Base-by-base conservation (phyloP, 2,329 filamentous ascomycete genomes). In the Neofusicoccum cordaticola region DNA sequence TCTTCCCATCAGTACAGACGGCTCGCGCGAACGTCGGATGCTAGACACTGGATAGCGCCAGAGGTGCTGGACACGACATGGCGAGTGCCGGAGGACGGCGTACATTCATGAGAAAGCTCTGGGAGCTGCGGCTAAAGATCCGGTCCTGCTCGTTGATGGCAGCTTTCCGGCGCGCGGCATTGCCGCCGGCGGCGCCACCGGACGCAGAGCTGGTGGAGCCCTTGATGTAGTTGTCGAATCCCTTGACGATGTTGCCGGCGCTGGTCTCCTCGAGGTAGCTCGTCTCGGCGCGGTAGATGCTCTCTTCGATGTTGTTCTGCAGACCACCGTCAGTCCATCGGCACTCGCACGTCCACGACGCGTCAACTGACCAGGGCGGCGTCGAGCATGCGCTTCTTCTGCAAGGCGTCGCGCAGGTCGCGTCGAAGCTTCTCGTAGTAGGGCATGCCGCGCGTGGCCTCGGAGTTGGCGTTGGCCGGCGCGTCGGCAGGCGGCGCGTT, bases 141-240 rank as follows among this genome's bases (percentile, higher is more conserved):
- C 90, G 84, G 74, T 92, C 90, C 70, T 86, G 84, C 61, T 93
- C 91, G 66, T 83, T 83, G 56, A 89, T 81, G 4, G 85, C 85
- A 27, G 85, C 80, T 66, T 80, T 83, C 75, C 90, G 86, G 72
- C 88, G 85, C 73, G 90, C 76, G 66, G 69, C 72, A 64, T 74
- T 78, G 51, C 71, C 70, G 34, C 77, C 78, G 62, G 69, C 69
- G 31, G 74, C 71, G 4, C 76, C 73, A 3, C 84, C 84, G 1
- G 84, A 82, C n/a, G 87, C 86, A 8, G 86, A 73, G 4, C 27
- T 17, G 15, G 50, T 85, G 17, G 85, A 85, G 63, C 92, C 93
- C 78, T 99, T 99, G 82, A 97, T 96, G 80, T 98, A 99, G 75
- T 93, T 96, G 77, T 99, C 95, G 77, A 99, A 99, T 22, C 95